Evolutionary conservation across 805 yeast species (phyloP).

Genomic region (Candida pseudofarinosa): DNA sequence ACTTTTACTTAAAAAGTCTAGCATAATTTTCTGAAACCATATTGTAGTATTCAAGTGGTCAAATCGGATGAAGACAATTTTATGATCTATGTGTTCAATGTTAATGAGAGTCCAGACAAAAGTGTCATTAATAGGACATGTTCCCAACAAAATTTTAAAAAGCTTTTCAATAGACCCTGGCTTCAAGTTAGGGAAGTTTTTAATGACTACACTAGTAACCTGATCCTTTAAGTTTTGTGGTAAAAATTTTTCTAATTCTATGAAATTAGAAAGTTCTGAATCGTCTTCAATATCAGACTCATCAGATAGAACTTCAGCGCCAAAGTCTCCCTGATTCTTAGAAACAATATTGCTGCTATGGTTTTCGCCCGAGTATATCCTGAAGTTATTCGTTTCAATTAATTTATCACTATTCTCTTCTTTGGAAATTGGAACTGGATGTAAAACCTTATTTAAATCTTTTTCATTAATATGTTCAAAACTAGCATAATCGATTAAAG

Average conservation of each 20-base stretch:
- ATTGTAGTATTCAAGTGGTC: not conserved
- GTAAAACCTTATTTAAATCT: conserved; percentile 1
- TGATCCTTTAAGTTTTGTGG: conserved; percentile 36
- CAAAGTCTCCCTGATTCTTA: not conserved
- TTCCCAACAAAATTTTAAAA: conserved; percentile 15
- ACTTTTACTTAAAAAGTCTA: not conserved
- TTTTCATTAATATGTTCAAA: conserved; percentile 1
- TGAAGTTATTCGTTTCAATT: conserved; percentile 11
- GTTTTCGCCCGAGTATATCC: conserved; percentile 1
- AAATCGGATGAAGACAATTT: conserved; percentile 31
- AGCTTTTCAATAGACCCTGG: conserved; percentile 29
- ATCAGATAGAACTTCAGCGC: not conserved
- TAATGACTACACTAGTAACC: conserved; percentile 26
- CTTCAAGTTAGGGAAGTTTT: conserved; percentile 30
- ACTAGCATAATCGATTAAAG: not conserved
- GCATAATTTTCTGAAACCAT: conserved; percentile 7
- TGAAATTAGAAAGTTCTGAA: conserved; percentile 13
- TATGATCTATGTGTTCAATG: conserved; percentile 27
- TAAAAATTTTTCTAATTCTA: conserved; percentile 23
- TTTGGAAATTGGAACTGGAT: conserved; percentile 13
- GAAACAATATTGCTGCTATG: not conserved
- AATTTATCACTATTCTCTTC: conserved; percentile 12
- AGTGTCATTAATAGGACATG: conserved; percentile 5
- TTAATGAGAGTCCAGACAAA: conserved; percentile 34
- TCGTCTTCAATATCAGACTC: conserved; percentile 13